Conservation (phyloP, 2,329 filamentous ascomycete species). For the Microascus cirrosus region DNA sequence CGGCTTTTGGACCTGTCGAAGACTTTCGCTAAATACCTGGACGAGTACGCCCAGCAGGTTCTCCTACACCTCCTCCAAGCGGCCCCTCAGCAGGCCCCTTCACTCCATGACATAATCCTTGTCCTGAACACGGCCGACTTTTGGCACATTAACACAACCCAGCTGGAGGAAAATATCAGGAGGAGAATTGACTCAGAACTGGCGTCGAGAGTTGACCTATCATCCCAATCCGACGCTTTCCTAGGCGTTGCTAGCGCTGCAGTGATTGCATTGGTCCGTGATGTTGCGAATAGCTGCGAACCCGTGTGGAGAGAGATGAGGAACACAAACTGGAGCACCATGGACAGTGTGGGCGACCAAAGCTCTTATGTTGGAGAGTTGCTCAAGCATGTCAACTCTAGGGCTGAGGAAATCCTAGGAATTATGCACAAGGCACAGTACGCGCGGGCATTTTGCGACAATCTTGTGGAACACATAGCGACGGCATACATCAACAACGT, state of each 20-base stretch:
- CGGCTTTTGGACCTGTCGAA: constrained; percentile 74
- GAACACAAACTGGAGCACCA: constrained; percentile 87
- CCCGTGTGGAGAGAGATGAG: constrained; percentile 93
- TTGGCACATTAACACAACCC: constrained; percentile 85
- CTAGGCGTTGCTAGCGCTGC: constrained; percentile 87
- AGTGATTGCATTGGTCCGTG: constrained; percentile 72
- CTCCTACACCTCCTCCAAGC: constrained; percentile 58
- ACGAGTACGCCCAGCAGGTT: constrained; percentile 91
- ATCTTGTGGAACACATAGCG: constrained; percentile 81
- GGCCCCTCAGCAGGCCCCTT: constrained; percentile 39
- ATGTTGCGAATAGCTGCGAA: constrained; percentile 73
- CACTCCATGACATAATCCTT: constrained; percentile 65
- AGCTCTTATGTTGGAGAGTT: constrained; percentile 85
- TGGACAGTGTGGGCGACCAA: constrained; percentile 88
- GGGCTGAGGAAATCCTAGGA: constrained; percentile 62
- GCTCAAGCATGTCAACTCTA: constrained; percentile 58
- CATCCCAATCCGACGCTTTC: constrained; percentile 88
- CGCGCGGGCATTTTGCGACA: constrained; percentile 87
- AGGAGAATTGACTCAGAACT: constrained; percentile 76
- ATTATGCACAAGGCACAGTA: constrained; percentile 86
- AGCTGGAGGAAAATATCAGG: constrained; percentile 91
- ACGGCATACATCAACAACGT: constrained; percentile 72
- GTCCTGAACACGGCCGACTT: constrained; percentile 97
- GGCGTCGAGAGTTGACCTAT: constrained; percentile 67
- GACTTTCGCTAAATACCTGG: constrained; percentile 83